These are phyloP conservation scores for Suillus weaverae DNA, from an alignment of 768 basidiomycete genomes.

Conservation along the genomic window DNA sequence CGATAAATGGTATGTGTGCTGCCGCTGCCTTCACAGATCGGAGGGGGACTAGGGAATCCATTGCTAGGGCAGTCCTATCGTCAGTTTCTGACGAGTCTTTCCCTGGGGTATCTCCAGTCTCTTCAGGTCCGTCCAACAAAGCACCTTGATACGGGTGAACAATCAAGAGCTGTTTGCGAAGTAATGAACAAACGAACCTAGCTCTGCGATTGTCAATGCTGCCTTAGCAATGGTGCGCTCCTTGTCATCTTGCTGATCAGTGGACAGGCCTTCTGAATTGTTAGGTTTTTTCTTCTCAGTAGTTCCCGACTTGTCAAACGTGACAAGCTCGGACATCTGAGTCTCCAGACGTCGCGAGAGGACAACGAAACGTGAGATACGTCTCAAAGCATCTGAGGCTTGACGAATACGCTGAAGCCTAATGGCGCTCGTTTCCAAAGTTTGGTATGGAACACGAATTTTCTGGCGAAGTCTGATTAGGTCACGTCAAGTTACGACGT, in stretches of 20 bases:
- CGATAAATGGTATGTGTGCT: constrained; percentile 68
- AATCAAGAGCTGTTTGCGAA: background rate
- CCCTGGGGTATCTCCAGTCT: background rate
- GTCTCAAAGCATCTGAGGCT: constrained; percentile 80
- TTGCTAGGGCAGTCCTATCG: constrained; percentile 17
- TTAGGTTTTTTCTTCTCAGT: background rate
- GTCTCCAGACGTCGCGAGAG: constrained; percentile 78
- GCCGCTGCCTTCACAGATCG: constrained; percentile 74
- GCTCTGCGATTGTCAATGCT: constrained; percentile 90
- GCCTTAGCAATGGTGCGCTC: constrained; percentile 91
- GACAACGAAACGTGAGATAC: constrained; percentile 82
- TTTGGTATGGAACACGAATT: constrained; percentile 81
- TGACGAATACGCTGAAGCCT: constrained; percentile 79
- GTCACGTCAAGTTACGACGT: constrained; percentile 4
- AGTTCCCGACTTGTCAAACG: constrained; percentile 6
- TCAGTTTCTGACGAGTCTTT: constrained; percentile 2
- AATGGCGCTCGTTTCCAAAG: constrained; percentile 66
- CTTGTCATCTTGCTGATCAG: constrained; percentile 68
- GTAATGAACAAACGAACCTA: constrained; percentile 49
- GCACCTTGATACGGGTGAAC: constrained; percentile 38
- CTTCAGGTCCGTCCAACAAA: constrained; percentile 47
- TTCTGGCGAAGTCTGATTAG: constrained; percentile 72
- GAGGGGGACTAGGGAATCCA: constrained; percentile 49
- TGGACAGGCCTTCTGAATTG: constrained; percentile 4
- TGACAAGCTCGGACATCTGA: constrained; percentile 75